Evolutionary conservation across 2,329 filamentous ascomycete genomes (phyloP), one percentile per base, ranked within the genome.

Genomic region (Neurospora sp.): DNA sequence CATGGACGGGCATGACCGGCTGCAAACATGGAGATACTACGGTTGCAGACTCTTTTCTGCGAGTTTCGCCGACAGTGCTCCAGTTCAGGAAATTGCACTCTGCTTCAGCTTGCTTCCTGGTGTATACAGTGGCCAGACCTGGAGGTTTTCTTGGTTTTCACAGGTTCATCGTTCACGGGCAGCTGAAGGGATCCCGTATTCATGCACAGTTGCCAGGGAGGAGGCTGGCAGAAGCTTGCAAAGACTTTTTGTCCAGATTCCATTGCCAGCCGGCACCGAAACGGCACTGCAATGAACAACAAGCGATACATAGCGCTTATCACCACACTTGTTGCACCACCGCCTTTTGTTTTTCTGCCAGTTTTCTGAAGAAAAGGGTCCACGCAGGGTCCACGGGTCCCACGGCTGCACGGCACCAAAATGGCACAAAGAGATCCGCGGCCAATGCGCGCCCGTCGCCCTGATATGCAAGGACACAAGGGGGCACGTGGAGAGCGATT

Each of bases 401-500:
- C 3, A 62, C 52, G 28, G 52, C 52, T 62, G 52, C 52, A 62
- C 52, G 52, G 52, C 52, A 62, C 52, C 52, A 33, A 10, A 62
- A 62, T 33, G 23, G 52, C 46, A 58, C n/a, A 6, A 62, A 62
- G 28, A 36, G 52, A 62, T 62, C 28, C 52, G 13, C 52, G 46
- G 46, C 46, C 46, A 58, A 58, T 58, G 46, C 23, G 46, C 23
- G 23, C 46, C 46, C 23, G 23, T 58, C 23, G 7, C 28, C 52
- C 15, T 62, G 28, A 62, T 36, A 62, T 62, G 52, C 52, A 62
- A 62, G 52, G 13, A 62, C 28, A n/a, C 67, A 68, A 52, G 67
- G 67, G 67, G 36, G 68, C 46, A 68, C 68, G 38, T 68, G 68
- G 68, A 68, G 68, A 68, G 68, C 68, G 46, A 68, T 68, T 68